Evolutionary conservation across 2,329 filamentous ascomycete species (phyloP), one percentile per base, ranked within the genome.

Genomic region (Pestalotiopsis sp.): DNA sequence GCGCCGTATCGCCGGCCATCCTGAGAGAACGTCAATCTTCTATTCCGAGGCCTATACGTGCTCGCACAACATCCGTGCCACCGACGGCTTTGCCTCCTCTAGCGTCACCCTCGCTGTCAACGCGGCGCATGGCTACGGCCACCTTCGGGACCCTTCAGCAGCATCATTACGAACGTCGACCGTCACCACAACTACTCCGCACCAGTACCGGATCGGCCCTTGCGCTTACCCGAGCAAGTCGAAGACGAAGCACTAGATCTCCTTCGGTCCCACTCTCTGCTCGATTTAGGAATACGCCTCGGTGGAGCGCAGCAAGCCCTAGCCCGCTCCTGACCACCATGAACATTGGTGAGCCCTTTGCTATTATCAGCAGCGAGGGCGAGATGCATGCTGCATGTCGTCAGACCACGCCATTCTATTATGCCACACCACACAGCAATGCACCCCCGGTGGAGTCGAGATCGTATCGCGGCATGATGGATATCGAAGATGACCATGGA

Each of bases 381-480:
- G 62, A 57, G 1, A 56, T 49, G n/a, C 41, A 38, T 3, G 68
- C 64, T 27, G 67, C 27, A 4, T 66, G 56, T 41, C 62, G 68
- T 13, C 66, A 68, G 45, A 83, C 82, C 13, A 89, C 86, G 0
- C 91, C 91, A 0, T 90, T 90, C 71, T 94, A 94, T 74, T 94
- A 94, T 74, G 91, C 91, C 2, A 95, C 92, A 0, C 92, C 92
- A 0, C 85, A 91, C 75, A 94, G 91, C 74, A 91, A 90, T 70
- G 87, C 84, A 3, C 84, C 88, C 0, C 77, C 80, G 9, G 77
- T 82, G 13, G 84, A 86, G 66, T 71, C 80, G 20, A 80, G 81
- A 7, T 73, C 74, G 2, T 71, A 71, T 23, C 74, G 66, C 6
- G 76, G 77, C 13, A 75, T 76, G 17, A 23, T 60, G 20, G 64